Evolutionary conservation across 306 rosid genomes (phyloP).

Genomic region (Casuarina glauca): DNA sequence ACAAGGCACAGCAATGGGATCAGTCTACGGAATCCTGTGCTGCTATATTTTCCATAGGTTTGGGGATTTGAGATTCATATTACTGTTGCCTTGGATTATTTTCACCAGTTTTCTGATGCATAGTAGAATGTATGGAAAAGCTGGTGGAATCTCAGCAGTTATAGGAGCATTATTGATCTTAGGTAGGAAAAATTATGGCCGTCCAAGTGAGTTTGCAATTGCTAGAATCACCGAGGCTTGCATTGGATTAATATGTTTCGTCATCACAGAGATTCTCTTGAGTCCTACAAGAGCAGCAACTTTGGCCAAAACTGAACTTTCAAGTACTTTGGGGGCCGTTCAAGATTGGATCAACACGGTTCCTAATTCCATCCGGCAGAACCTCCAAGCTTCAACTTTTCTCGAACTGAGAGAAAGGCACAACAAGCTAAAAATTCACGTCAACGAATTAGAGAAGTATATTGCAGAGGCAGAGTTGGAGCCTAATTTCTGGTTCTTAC

Average conservation of each 20-base stretch:
- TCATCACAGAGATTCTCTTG: slow-evolving; percentile 46
- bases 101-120: slow-evolving; percentile 64
- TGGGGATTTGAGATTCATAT: slow-evolving; percentile 42
- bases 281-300: slow-evolving; percentile 65
- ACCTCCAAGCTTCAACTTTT: slow-evolving; percentile 27
- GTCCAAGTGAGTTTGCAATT: slow-evolving; percentile 63
- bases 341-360: slow-evolving; percentile 45
- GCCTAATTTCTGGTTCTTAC: slow-evolving; percentile 80
- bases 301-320: slow-evolving; percentile 60
- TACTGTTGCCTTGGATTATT: slow-evolving; percentile 66
- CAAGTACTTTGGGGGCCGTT: slow-evolving; percentile 44
- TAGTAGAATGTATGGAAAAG: slow-evolving; percentile 79
- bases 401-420: slow-evolving; percentile 39
- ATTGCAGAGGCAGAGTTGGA: slow-evolving; percentile 62
- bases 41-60: slow-evolving; percentile 39
- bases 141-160: slow-evolving; percentile 72
- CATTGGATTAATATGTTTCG: slow-evolving; percentile 66
- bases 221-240: slow-evolving; percentile 63
- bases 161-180: slow-evolving; percentile 72
- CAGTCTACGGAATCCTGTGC: slow-evolving; percentile 66
- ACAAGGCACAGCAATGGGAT: slow-evolving; percentile 81
- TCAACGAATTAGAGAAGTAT: slow-evolving; percentile 41
- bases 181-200: slow-evolving; percentile 63
- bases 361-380: slow-evolving; percentile 23
- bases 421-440: slow-evolving; percentile 42